Percentiles rank a stretch among this genome's conserved stretches.
These are phyloP conservation scores for Lichtheimia hyalospora DNA, from an alignment of 371 early-diverging fungal species.

Conservation along the genomic window DNA sequence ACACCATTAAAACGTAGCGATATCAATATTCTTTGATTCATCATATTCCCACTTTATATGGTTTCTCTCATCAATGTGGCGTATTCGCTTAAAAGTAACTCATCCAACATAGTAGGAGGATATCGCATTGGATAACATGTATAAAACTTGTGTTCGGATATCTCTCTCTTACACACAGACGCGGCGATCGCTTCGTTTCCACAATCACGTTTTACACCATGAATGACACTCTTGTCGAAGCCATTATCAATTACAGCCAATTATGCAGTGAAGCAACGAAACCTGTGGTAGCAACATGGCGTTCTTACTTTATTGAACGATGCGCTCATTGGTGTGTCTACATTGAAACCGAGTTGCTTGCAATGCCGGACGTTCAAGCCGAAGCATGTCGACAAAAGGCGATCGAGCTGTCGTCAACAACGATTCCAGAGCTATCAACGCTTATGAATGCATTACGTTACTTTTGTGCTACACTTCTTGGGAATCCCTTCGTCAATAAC, in stretches of 20 bases:
- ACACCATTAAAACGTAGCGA: too few species aligned
- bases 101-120: too few species aligned
- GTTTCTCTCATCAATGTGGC: too few species aligned
- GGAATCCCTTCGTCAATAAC: conserved; percentile 22
- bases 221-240: conserved; percentile 11
- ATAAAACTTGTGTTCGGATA: too few species aligned
- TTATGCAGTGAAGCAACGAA: conserved; percentile 22
- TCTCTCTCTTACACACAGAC: too few species aligned
- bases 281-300: conserved; percentile 26
- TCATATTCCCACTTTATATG: too few species aligned
- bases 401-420: conserved; percentile 1
- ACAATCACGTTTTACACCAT: neutral
- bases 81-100: too few species aligned
- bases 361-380: conserved; percentile 7
- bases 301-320: conserved; percentile 19
- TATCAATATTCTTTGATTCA: too few species aligned
- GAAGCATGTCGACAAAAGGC: conserved; percentile 9
- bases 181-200: too few species aligned
- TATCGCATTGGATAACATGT: too few species aligned
- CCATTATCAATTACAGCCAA: conserved; percentile 21
- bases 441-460: conserved; percentile 24
- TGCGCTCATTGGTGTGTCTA: conserved; percentile 31
- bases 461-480: conserved; percentile 23
- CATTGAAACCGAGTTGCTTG: conserved; percentile 34
- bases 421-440: conserved; percentile 10